Evolutionary conservation across 1,284 basidiomycete species (phyloP), one percentile per base, ranked within the genome.

Genomic region (Salmacisia buchloeana): DNA sequence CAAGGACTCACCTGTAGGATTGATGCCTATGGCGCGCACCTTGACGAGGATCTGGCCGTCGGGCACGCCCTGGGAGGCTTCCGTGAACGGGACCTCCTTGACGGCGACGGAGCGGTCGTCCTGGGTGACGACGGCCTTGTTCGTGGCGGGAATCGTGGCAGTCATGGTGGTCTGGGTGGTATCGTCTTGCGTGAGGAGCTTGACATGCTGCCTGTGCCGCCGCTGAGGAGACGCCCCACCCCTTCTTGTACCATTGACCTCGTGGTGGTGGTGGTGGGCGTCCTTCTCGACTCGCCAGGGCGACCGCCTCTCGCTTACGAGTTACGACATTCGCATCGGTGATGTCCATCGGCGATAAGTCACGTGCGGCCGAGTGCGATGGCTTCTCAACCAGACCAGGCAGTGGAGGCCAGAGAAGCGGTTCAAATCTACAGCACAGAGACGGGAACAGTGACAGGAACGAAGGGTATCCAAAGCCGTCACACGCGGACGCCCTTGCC

Each of bases 41-140:
- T 60, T 60, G 36, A 60, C 59, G 15, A 60, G 45, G 25, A 60
- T n/a, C 35, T 60, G 38, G 1, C 45, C 45, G 23, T 60, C 59
- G 35, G 59, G 45, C 13, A 54, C 29, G 45, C 45, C 45, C 18
- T 15, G 2, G 12, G 31, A 33, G 31, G 49, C 49, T 9, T 9
- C 49, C 33, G 36, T 49, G 25, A 45, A 29, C 10, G 59, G 59
- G 18, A 60, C 45, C 36, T 46, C 45, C 23, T 35, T 33, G 38
- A 60, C 59, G 25, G 41, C 35, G 18, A 60, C 59, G 3, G 59
- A 25, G 9, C 34, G 59, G 18, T 46, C 45, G 21, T 46, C 59
- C 36, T 60, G 38, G 35, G 59, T 60, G 33, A 49, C 33, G 15
- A 60, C 31, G 34, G 59, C 59, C 41, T 46, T 60, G 39, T 43